Percentiles rank a stretch among this genome's conserved stretches.
These are phyloP conservation scores for Bimuria novae-zelandiae DNA, from an alignment of 2,329 filamentous ascomycete species.

Conservation along the genomic window DNA sequence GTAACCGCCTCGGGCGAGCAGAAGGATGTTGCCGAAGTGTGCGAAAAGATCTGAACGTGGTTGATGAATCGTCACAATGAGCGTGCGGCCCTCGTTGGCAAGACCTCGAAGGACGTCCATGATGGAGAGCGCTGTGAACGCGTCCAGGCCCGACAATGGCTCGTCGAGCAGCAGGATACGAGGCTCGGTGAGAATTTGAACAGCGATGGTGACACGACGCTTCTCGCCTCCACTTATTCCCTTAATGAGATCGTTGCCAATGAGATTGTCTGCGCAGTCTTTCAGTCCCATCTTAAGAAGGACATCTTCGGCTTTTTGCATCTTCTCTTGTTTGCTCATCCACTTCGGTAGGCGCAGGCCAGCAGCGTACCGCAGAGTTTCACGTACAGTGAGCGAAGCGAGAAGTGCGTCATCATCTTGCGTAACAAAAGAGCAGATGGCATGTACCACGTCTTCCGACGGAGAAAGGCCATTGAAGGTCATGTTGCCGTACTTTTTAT, in stretches of 20 bases:
- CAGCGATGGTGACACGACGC: conserved; percentile 74
- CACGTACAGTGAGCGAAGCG: conserved; percentile 74
- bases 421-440: conserved; percentile 76
- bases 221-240: conserved; percentile 82
- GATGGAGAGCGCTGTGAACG: conserved; percentile 77
- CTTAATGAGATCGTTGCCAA: conserved; percentile 74
- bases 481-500: conserved; percentile 65
- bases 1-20: conserved; percentile 71
- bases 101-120: conserved; percentile 73
- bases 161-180: conserved; percentile 75
- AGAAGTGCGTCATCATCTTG: conserved; percentile 78
- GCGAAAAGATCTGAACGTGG: conserved; percentile 73
- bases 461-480: conserved; percentile 72
- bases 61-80: conserved; percentile 80
- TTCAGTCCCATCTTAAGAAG: conserved; percentile 76
- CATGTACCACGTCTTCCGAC: conserved; percentile 70
- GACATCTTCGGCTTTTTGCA: conserved; percentile 70
- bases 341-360: conserved; percentile 71
- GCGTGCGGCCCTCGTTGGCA: conserved; percentile 72
- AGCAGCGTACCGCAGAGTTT: conserved; percentile 70
- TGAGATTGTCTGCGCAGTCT: conserved; percentile 75
- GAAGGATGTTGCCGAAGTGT: conserved; percentile 72
- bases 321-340: conserved; percentile 71
- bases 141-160: conserved; percentile 75
- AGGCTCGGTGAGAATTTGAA: conserved; percentile 77